Percentiles rank a stretch among this genome's conserved stretches.
Evolutionary conservation across 768 basidiomycete genomes (phyloP).

Genomic region (Dictyophora rubrovolvata): DNA sequence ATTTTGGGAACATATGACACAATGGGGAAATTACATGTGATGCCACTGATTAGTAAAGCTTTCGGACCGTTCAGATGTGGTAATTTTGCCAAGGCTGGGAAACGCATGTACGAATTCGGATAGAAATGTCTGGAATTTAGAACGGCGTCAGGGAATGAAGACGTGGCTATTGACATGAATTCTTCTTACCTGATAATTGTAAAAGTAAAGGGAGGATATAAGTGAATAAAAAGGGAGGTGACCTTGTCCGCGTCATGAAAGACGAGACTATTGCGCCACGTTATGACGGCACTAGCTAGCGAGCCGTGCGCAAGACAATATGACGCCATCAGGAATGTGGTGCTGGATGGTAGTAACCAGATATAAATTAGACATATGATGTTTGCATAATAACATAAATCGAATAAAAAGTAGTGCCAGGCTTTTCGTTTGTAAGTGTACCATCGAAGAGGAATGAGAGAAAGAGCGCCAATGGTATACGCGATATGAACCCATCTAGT

Average conservation of each 20-base stretch:
- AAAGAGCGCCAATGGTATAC: constrained; percentile 69
- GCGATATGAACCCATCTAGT: constrained; percentile 77
- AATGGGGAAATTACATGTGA: constrained; percentile 56
- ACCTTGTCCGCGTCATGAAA: constrained; percentile 98
- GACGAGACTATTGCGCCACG: constrained; percentile 96
- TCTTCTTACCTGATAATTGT: constrained; percentile 72
- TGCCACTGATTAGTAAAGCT: constrained; percentile 69
- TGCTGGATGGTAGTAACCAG: constrained; percentile 75
- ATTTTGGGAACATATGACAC: neutral
- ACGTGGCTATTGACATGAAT: neutral
- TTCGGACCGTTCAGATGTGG: constrained; percentile 57
- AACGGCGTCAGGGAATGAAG: neutral
- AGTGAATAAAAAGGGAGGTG: constrained; percentile 89
- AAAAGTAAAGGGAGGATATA: constrained; percentile 85
- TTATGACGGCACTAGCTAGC: constrained; percentile 89
- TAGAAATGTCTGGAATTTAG: constrained; percentile 66
- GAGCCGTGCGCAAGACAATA: constrained; percentile 89
- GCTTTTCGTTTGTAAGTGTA: constrained; percentile 86
- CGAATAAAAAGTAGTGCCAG: constrained; percentile 93
- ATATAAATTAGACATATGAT: constrained; percentile 87
- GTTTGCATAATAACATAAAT: constrained; percentile 88
- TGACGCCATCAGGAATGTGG: constrained; percentile 79
- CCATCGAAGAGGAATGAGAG: constrained; percentile 72
- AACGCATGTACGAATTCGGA: constrained; percentile 64
- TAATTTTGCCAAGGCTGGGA: constrained; percentile 74